Evolutionary conservation across 1,139 yeast species (phyloP), one percentile per base, ranked within the genome.

Genomic region (Candida sanyaensis): DNA sequence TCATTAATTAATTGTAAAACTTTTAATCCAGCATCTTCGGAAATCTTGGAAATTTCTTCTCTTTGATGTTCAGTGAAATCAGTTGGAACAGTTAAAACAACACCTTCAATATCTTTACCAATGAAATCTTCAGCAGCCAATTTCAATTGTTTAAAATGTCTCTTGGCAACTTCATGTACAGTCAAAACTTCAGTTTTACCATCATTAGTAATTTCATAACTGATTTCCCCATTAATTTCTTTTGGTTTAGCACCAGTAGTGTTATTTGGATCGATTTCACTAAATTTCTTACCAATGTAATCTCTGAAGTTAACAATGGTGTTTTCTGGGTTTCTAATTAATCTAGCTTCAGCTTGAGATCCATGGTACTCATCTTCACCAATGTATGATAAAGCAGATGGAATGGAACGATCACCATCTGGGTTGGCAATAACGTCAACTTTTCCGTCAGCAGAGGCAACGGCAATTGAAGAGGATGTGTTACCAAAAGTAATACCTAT

Each of bases 391-490:
- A 93, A 78, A 49, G 88, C 88, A 24, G 98, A 88, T 54, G 98
- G 97, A 65, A 93, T 93, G 53, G 95, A 81, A 75, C 99, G 91
- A 73, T 95, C 99, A 68, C 99, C 99, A 65, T 93, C 99, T 60
- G 96, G 97, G 81, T 93, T 93, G 59, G 99, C 99, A 68, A 93
- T 93, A 56, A 93, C 96, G 64, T 93, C 97, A 52, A 91, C 96
- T 68, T 88, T 89, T 50, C 96, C 96, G 60, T 92, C 97, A 63
- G 77, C 73, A 49, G 86, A 82, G 57, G 92, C 91, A 65, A 88
- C 88, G 41, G 98, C 97, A 68, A 93, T 91, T 55, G 98, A 88
- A 41, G 98, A 88, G 50, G 96, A 82, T 45, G 97, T 87, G 81
- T 93, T 93, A 69, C 99, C 99, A 68, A 93, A 92, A 45, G 97